Base-by-base conservation (phyloP, 2,329 filamentous ascomycete genomes). In the Exophiala oligosperma region DNA sequence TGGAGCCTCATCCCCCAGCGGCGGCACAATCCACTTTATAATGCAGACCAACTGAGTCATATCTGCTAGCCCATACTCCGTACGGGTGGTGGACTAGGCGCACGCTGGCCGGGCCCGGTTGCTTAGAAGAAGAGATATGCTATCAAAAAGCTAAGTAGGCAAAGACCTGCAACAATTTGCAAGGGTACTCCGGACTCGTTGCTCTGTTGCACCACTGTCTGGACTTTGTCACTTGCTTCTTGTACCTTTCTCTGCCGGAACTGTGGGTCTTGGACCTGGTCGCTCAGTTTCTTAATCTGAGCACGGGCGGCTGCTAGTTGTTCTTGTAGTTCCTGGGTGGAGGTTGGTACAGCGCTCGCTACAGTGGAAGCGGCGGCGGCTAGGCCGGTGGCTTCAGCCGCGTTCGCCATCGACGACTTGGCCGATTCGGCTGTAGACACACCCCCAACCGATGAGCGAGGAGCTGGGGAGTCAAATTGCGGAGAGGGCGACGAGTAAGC, bases 121-220 rank as follows among this genome's bases (percentile, higher is more conserved):
- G 38, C 43, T 81, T 86, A 99, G 76, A 99, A 99, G 80, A 99
- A 92, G 75, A 97, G 85, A 77, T 97, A 99, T 55, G 92, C 94
- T 67, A 97, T 83, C 71, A 99, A 76, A 79, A 99, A 99, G 79
- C 91, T 92, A 64, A 96, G 69, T 68, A 99, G 79, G 72, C 92
- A 97, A 44, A 99, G 79, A 23, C 85, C 79, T 23, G 94, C 93
- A 46, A 90, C 90, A 62, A 93, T 84, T 73, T 93, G 88, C 50
- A 99, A 85, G 0, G 94, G 87, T 2, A 99, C 93, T 6, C 61
- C 61, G 21, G 70, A 54, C 67, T 92, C 86, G 21, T 78, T 73
- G 43, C 77, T 65, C 76, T 86, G 72, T 73, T 83, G 74, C 54
- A 75, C 73, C 46, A 75, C 66, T 61, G 78, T 79, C 67, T 80